phyloP scores from a whole-genome alignment of 1,139 yeast genomes.

The Wickerhamomyces sp. region DNA sequence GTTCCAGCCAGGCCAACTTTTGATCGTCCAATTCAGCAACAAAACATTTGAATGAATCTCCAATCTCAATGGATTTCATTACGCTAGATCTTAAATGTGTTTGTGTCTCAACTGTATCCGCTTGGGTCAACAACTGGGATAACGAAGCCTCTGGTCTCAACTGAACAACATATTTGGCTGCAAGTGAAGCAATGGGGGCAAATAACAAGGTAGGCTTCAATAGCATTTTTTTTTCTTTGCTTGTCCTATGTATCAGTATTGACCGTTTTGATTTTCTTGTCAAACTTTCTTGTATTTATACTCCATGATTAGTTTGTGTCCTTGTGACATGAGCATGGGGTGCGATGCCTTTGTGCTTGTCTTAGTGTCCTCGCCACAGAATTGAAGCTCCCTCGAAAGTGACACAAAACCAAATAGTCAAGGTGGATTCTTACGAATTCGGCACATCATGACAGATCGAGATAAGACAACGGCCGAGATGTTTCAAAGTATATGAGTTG shows the following conservation, averaged over 20 bases:
- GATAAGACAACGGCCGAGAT: no score
- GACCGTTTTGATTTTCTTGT: not conserved
- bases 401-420: not conserved
- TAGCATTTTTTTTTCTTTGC: no score
- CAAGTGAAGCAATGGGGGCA: not conserved
- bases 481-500: no score
- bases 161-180: not conserved
- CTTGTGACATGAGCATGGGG: no score
- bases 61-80: constrained; percentile 3
- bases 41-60: constrained; percentile 55
- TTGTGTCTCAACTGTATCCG: not conserved
- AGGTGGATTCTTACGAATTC: no score
- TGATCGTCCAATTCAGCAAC: constrained; percentile 50
- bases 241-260: no score
- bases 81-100: not conserved
- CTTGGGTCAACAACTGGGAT: not conserved
- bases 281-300: no score
- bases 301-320: no score
- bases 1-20: constrained; percentile 38
- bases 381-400: not conserved
- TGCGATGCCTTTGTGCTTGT: no score
- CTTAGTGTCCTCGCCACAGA: no score
- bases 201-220: not conserved
- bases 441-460: no score
- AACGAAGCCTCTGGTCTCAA: not conserved